phyloP scores from a whole-genome alignment of 2,329 filamentous ascomycete genomes.

The Diaporthe vaccinii region DNA sequence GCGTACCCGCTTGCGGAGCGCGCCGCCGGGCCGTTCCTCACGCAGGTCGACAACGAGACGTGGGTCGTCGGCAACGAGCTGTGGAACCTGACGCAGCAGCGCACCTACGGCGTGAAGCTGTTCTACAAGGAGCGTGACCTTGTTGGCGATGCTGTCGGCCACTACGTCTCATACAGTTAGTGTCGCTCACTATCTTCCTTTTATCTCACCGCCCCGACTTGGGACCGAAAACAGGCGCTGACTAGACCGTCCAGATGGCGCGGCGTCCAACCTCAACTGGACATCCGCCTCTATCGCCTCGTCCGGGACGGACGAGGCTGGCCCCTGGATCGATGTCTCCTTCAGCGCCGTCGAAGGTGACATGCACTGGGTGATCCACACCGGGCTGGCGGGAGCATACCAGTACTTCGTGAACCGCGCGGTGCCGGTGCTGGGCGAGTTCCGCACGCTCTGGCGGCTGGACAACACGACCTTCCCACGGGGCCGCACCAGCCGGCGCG shows the following conservation, averaged over 20 bases:
- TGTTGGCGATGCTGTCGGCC: slow-evolving; percentile 47
- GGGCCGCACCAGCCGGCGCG: slow-evolving; percentile 59
- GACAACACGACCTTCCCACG: slow-evolving; percentile 62
- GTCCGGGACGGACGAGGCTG: slow-evolving; percentile 48
- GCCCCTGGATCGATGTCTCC: slow-evolving; percentile 60
- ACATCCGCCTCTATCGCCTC: slow-evolving; percentile 59
- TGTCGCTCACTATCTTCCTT: not conserved
- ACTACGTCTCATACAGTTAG: slow-evolving; percentile 51
- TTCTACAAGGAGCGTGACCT: slow-evolving; percentile 49
- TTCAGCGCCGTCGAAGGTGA: slow-evolving; percentile 63
- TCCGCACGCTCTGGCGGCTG: slow-evolving; percentile 64
- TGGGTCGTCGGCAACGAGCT: slow-evolving; percentile 45
- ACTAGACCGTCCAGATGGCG: slow-evolving; percentile 54
- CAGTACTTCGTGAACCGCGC: slow-evolving; percentile 67
- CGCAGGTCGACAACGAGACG: slow-evolving; percentile 46
- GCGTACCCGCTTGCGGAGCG: slow-evolving; percentile 27
- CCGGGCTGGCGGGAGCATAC: slow-evolving; percentile 63
- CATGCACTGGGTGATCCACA: slow-evolving; percentile 65
- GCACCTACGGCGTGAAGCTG: slow-evolving; percentile 47
- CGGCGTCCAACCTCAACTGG: slow-evolving; percentile 60
- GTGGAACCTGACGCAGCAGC: slow-evolving; percentile 49
- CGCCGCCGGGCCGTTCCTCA: slow-evolving; percentile 45
- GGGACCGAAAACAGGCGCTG: not conserved
- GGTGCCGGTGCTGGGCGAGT: slow-evolving; percentile 62
- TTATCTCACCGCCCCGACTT: too few species aligned